Evolutionary conservation across 768 basidiomycete genomes (phyloP), one percentile per base, ranked within the genome.

Genomic region (Aureoboletus auriporus): DNA sequence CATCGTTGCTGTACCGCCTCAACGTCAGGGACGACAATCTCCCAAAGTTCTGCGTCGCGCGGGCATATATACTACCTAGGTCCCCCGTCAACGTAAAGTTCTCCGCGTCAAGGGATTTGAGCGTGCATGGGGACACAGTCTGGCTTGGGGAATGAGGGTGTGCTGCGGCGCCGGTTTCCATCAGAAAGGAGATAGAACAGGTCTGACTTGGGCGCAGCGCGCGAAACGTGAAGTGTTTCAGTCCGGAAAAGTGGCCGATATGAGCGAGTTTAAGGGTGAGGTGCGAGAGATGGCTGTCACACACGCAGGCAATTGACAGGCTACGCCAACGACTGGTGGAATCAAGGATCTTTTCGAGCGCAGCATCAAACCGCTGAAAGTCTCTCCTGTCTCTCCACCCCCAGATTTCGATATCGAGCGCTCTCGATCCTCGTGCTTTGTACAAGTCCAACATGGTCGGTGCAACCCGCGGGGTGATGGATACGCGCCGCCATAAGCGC

Each of bases 361-460:
- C 59, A 27, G 42, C 35, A 31, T 67, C 66, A 38, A 65, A 66
- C 7, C 59, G 50, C 40, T 67, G 64, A 35, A 63, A 67, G 5
- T 66, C 63, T n/a, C 51, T 50, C 41, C 64, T 65, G 34, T 65
- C 65, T 41, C 50, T 61, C 64, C 64, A 65, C 12, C 59, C 64
- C 31, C 47, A 56, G 1, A 65, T 45, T 13, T 66, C 60, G 39
- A 65, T 30, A 13, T 65, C 64, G 26, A 65, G 63, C 8, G 55
- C 47, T 33, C 60, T 50, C n/a, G 58, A 54, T 6, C 52, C 62
- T 20, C 62, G 55, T n/a, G 51, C 42, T 41, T 53, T 60, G 48
- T 64, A 64, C 46, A 58, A 42, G 39, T 62, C 63, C 37, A 64
- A 11, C 52, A 62, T 51, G 14, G 40, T 37, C 1, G 54, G 58